Percentiles rank a stretch among this genome's conserved stretches.
phyloP scores from a whole-genome alignment of 1,284 basidiomycete genomes.

The Austropuccinia psidii region DNA sequence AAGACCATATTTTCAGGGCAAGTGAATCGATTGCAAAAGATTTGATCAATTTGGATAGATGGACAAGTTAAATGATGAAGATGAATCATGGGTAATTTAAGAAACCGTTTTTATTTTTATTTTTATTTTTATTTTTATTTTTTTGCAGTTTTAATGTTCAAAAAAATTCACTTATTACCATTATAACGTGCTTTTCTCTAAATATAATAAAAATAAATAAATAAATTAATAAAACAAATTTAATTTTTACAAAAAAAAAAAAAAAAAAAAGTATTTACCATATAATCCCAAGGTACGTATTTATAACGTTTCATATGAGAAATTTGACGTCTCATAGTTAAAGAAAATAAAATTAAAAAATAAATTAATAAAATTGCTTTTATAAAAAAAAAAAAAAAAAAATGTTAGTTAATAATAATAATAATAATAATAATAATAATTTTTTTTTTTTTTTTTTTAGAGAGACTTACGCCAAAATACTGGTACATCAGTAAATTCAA shows the following conservation, averaged over 20 bases:
- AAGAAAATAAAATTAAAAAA: constrained; percentile 74
- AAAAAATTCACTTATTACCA: constrained; percentile 1
- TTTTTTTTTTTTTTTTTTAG: constrained; percentile 40
- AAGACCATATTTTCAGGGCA: too few species aligned
- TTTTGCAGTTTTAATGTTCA: too few species aligned
- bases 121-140: too few species aligned
- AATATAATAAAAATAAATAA: background rate
- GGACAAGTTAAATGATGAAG: too few species aligned
- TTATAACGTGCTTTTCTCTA: constrained; percentile 30
- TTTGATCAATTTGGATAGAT: too few species aligned
- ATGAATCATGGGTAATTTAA: too few species aligned
- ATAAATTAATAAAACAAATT: background rate
- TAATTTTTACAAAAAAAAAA: background rate
- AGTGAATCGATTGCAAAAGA: too few species aligned
- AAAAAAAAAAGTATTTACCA: constrained; percentile 5
- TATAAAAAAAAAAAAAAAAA: constrained; percentile 56
- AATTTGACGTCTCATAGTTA: constrained; percentile 88
- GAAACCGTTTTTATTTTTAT: too few species aligned
- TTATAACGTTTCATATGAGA: constrained; percentile 35
- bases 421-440: constrained; percentile 68
- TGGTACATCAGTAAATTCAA: constrained; percentile 38
- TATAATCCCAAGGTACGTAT: constrained; percentile 36
- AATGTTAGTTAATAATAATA: constrained; percentile 70
- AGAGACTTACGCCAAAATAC: constrained; percentile 32
- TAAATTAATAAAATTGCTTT: constrained; percentile 42